These are phyloP conservation scores for Backusella psychrophila DNA, from an alignment of 192 early-diverging fungal genomes.

Conservation along the genomic window DNA sequence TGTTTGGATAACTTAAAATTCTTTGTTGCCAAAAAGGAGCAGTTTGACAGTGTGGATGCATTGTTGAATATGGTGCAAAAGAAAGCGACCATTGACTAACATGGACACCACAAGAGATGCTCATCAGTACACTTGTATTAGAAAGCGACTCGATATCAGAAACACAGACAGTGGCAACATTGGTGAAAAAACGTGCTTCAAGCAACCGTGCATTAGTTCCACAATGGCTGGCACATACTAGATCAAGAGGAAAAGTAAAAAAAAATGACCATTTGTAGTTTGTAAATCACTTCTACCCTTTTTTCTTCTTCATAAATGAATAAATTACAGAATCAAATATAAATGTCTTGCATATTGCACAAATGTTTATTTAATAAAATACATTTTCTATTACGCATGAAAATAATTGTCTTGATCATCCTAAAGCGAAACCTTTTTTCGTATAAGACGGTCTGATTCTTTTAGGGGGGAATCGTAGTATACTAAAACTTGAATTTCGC, in stretches of 20 bases:
- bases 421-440: not conserved
- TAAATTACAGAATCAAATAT: too few species aligned
- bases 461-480: not conserved
- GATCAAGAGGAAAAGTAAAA: not conserved
- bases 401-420: too few species aligned
- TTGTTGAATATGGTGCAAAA: conserved; percentile 44
- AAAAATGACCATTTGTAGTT: not conserved
- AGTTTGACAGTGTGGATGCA: conserved; percentile 41
- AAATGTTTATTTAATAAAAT: not conserved
- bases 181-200: conserved; percentile 67
- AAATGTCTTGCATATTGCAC: not conserved
- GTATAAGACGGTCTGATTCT: not conserved
- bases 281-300: too few species aligned
- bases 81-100: conserved; percentile 53
- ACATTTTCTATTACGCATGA: too few species aligned
- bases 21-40: conserved; percentile 49
- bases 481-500: not conserved
- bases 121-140: conserved; percentile 34
- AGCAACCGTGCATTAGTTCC: conserved; percentile 85
- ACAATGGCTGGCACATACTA: not conserved
- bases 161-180: not conserved
- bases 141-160: not conserved
- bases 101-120: conserved; percentile 71
- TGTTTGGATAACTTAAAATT: conserved; percentile 66
- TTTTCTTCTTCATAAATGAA: too few species aligned